These are phyloP conservation scores for Malassezia sp. DNA, from an alignment of 1,284 basidiomycete species.

Conservation along the genomic window DNA sequence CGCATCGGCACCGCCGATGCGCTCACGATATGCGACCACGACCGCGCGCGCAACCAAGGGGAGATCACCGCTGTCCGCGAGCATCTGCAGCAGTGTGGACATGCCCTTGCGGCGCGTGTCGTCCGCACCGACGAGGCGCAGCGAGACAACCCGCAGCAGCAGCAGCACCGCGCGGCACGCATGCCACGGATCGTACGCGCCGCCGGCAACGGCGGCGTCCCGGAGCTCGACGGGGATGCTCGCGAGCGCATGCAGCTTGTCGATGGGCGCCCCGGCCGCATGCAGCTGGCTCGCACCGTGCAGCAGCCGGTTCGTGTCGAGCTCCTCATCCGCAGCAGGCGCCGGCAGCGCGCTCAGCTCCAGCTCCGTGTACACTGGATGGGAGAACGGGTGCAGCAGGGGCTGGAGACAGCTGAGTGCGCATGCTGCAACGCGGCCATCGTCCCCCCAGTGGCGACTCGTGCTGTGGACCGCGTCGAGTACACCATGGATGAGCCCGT, in stretches of 20 bases:
- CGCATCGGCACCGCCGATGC: neutral
- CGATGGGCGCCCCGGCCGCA: neutral
- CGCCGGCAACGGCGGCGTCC: neutral
- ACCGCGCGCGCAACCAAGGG: constrained; percentile 9
- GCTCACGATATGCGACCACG: constrained; percentile 6
- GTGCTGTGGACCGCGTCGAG: constrained; percentile 19
- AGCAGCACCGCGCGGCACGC: constrained; percentile 9
- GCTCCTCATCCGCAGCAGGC: constrained; percentile 14
- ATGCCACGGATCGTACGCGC: constrained; percentile 9
- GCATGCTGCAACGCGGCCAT: constrained; percentile 15
- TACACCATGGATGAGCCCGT: constrained; percentile 22
- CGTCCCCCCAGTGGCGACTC: constrained; percentile 16
- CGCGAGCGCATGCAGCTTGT: constrained; percentile 7
- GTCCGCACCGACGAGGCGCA: neutral
- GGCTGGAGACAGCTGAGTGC: constrained; percentile 5
- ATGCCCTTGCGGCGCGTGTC: too few species aligned
- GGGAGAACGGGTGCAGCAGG: constrained; percentile 7
- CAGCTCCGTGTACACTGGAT: neutral
- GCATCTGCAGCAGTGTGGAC: constrained; percentile 19
- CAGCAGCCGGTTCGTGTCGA: constrained; percentile 20
- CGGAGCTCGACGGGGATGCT: constrained; percentile 5
- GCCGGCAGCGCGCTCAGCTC: constrained; percentile 6
- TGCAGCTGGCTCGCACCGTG: constrained; percentile 16
- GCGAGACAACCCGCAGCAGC: constrained; percentile 4
- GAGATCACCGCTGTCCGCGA: constrained; percentile 19